Evolutionary conservation across 192 early-diverging fungal genomes (phyloP), one percentile per base, ranked within the genome.

Genomic region (Chytriomyces sp.): DNA sequence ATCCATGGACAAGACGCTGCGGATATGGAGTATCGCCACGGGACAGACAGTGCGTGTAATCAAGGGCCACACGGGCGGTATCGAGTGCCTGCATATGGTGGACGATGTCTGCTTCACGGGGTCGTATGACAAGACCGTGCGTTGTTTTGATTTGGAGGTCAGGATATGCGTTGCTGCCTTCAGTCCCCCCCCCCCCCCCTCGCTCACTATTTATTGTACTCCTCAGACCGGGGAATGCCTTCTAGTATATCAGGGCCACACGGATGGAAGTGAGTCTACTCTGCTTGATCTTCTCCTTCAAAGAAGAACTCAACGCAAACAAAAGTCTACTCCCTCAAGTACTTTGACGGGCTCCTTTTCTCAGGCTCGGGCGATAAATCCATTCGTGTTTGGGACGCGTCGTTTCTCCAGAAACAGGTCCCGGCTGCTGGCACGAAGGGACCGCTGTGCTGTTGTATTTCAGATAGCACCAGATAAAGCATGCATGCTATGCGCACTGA

Each of bases 71-170:
- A 61, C 69, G 57, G 86, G 81, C 24, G 87, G 87, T 1, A 78
- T 88, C 16, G 87, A 88, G 62, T 86, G 85, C 73, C 65, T 88
- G 46, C 50, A 78, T 35, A 80, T 80, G 16, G 70, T 62, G n/a
- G 71, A 80, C 16, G 57, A 61, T 8, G 50, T 80, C 13, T 80
- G 77, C 47, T 86, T 88, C 75, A 84, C 87, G 0, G 87, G 87
- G 6, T 88, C 87, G 2, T 88, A 88, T 63, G 87, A 88, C 76
- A 86, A 88, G 63, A 85, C 85, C 7, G 77, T 86, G 46, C 85
- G 85, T 4, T 86, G 85, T 62, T 84, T 80, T 46, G 57, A 82
- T 28, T 70, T 84, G 46, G 75, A 80, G 28, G 82, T 84, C 60
- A 67, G 77, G 50, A 9, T 28, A 20, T 4, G 16, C 13, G 28